Base-by-base conservation (phyloP, 805 yeast species). In the Kurtzmaniella cleridarum region DNA sequence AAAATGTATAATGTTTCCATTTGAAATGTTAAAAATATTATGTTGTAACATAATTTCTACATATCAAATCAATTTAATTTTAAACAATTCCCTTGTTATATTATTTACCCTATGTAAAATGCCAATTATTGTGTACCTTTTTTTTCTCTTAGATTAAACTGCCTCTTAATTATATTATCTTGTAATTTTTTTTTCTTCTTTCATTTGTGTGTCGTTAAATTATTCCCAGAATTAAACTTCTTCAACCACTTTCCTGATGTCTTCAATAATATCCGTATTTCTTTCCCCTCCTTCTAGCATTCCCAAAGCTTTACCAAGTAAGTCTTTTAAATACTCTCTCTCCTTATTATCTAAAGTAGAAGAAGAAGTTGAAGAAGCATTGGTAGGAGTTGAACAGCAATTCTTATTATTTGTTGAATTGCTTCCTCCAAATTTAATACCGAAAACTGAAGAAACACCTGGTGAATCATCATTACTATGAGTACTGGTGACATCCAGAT, bases 261-360 rank as follows among this genome's bases (percentile, higher is more conserved):
- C 50, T 12, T 38, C 41, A 27, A 41, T 41, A 11, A 55, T 50
- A 27, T 46, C 52, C 9, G 41, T 49, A 30, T 43, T 42, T 29
- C 45, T 40, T 2, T 39, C 38, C 32, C 41, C 51, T 30, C 47
- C 51, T 2, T 40, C 52, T 24, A 63, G 30, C 36, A 48, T 36
- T 2, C 37, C 43, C 35, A 50, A 53, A 1, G 67, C 64, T 42
- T 51, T 52, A 40, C 45, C 52, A 27, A 64, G 44, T 27, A 63
- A 48, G 14, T 30, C 45, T 46, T 49, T 52, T 42, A 63, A 50
- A 9, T 43, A 43, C 31, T 55, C 57, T 43, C 59, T 60, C 39
- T 63, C 69, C 50, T 23, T 23, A 13, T 38, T 36, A 3, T 32
- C 36, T 27, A n/a, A 16, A 7, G 28, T 16, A 12, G 33, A 18